A percentile compares a stretch with the other conserved stretches of the same genome.
phyloP scores from a whole-genome alignment of 441 rosid genomes.

The Gossypium gossypioides region DNA sequence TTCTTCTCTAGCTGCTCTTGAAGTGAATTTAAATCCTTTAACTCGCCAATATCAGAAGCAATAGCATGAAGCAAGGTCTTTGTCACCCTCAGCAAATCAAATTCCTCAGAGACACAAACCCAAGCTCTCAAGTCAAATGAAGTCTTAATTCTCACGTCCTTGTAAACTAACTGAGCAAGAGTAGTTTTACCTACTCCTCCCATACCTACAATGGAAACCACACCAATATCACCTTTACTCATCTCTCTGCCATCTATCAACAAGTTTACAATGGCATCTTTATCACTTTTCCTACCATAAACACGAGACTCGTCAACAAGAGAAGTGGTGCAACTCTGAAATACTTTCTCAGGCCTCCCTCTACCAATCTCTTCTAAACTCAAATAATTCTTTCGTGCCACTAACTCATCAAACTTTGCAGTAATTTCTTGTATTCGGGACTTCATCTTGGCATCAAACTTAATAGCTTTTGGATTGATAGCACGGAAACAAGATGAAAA shows the following conservation, averaged over 20 bases:
- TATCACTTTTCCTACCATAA: conserved; percentile 8
- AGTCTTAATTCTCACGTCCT: background rate
- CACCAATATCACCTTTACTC: background rate
- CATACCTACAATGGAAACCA: conserved; percentile 12
- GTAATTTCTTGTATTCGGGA: background rate
- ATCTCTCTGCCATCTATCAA: background rate
- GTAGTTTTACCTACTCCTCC: conserved; percentile 16
- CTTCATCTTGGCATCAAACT: background rate
- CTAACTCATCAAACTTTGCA: background rate
- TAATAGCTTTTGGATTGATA: background rate
- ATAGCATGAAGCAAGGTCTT: background rate
- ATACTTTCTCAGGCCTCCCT: background rate
- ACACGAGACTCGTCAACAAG: background rate
- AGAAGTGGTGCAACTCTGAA: background rate
- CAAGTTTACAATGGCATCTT: background rate
- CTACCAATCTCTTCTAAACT: background rate
- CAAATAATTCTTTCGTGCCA: background rate
- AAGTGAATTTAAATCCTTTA: background rate
- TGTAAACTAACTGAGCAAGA: conserved; percentile 13
- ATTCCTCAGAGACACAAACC: conserved; percentile 10
- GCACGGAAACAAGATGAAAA: conserved; percentile 1
- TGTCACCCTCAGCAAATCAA: conserved; percentile 5
- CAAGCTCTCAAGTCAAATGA: conserved; percentile 12
- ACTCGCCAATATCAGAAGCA: background rate
- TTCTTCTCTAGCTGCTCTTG: conserved; percentile 12